Conservation (phyloP, 148 eudicot species). For the Drosera capensis region DNA sequence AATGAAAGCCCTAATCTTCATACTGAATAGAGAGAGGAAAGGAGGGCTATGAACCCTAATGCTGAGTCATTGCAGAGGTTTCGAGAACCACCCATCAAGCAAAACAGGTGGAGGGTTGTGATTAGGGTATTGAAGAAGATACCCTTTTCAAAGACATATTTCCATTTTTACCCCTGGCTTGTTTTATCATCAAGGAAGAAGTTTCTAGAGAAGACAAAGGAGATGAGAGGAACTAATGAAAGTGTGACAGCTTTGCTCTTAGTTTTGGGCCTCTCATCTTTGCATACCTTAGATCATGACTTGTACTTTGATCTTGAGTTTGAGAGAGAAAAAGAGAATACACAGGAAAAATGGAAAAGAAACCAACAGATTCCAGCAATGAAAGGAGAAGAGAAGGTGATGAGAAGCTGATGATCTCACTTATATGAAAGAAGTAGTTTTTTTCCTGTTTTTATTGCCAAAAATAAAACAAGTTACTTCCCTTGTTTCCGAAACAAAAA, state of each 20-base stretch:
- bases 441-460: conserved; percentile 10
- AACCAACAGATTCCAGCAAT: conserved; percentile 1
- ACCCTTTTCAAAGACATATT: conserved; percentile 5
- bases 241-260: conserved; percentile 11
- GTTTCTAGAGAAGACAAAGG: conserved; percentile 17
- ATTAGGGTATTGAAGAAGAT: neutral
- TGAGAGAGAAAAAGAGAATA: conserved; percentile 6
- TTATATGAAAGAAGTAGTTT: conserved; percentile 16
- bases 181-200: conserved; percentile 20
- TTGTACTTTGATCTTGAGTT: conserved; percentile 6
- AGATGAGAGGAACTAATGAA: conserved; percentile 12
- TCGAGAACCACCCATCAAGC: too few relatives aligned
- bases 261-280: conserved; percentile 8
- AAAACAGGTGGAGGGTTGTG: neutral
- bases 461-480: conserved; percentile 10
- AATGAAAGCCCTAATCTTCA: neutral
- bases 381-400: conserved; percentile 39
- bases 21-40: neutral
- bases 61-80: too few relatives aligned
- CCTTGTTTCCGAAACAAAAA: conserved; percentile 30
- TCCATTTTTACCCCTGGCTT: conserved; percentile 12
- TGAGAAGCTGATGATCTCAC: conserved; percentile 26
- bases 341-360: conserved; percentile 4
- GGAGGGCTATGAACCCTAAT: too few relatives aligned
- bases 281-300: conserved; percentile 20